Evolutionary conservation across 805 yeast species (phyloP).

Genomic region (Nakazawaea wickerhamii): DNA sequence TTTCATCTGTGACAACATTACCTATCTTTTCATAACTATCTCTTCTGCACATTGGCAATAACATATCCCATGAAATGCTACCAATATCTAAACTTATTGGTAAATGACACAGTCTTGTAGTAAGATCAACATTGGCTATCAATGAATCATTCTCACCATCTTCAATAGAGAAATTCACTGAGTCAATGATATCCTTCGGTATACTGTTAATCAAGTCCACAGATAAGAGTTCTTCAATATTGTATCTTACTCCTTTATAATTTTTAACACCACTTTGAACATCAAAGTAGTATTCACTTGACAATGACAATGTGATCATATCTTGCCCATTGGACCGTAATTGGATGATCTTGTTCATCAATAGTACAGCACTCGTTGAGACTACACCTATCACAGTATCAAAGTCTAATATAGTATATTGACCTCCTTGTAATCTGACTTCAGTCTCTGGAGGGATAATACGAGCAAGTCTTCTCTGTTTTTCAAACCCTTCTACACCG

Average conservation of each 20-base stretch:
- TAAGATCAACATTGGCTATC: background rate
- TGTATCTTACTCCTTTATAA: conserved; percentile 1
- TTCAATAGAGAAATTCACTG: background rate
- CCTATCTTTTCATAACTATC: background rate
- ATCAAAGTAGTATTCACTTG: conserved; percentile 7
- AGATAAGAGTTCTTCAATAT: background rate
- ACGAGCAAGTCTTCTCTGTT: conserved; percentile 2
- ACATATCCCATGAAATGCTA: conserved; percentile 2
- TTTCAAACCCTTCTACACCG: conserved; percentile 4
- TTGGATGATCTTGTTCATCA: background rate
- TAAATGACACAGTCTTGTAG: background rate
- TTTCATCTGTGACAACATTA: background rate
- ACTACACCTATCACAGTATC: conserved; percentile 15
- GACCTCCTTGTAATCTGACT: background rate
- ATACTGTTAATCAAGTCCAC: conserved; percentile 1
- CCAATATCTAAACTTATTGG: conserved; percentile 3
- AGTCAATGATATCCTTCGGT: background rate
- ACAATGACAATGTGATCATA: background rate
- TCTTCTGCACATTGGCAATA: conserved; percentile 3
- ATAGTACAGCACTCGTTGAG: conserved; percentile 9
- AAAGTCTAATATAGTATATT: conserved; percentile 9
- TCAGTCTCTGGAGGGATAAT: conserved; percentile 4
- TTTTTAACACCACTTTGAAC: conserved; percentile 3
- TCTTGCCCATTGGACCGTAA: conserved; percentile 2
- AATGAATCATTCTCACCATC: background rate